Evolutionary conservation across 2,329 filamentous ascomycete genomes (phyloP).

Genomic region (Nakataea oryzae): DNA sequence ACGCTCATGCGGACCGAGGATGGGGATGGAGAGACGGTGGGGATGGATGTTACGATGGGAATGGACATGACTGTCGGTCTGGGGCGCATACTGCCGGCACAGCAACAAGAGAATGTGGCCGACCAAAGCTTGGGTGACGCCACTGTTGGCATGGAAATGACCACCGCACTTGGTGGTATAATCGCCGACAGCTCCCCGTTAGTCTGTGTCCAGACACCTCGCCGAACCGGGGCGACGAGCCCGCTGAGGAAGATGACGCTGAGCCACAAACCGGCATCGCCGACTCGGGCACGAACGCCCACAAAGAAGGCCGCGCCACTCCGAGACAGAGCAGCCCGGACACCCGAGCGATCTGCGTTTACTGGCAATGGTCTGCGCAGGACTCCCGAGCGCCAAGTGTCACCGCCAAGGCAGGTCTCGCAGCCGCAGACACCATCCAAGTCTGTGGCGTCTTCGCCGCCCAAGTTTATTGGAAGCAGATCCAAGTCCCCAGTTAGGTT

Average conservation of each 20-base stretch:
- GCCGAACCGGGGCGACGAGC: background rate
- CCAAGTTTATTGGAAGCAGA: constrained; percentile 12
- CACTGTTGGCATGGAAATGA: background rate
- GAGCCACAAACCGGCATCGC: constrained; percentile 16
- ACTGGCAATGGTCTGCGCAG: constrained; percentile 37
- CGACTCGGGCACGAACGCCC: constrained; percentile 28
- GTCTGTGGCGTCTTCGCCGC: constrained; percentile 9
- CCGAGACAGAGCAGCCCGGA: constrained; percentile 27
- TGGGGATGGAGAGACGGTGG: constrained; percentile 5
- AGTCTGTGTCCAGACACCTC: background rate
- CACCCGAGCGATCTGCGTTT: constrained; percentile 46
- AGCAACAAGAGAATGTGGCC: background rate
- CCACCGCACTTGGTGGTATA: background rate
- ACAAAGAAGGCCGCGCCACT: constrained; percentile 33
- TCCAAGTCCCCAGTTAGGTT: constrained; percentile 16
- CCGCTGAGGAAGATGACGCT: background rate
- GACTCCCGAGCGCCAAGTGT: constrained; percentile 27
- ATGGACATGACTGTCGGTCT: constrained; percentile 61
- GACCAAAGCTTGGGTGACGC: background rate
- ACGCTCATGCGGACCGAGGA: constrained; percentile 14
- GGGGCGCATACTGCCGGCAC: constrained; percentile 42
- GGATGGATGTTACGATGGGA: too few relatives aligned
- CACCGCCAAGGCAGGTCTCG: background rate
- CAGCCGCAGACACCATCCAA: constrained; percentile 6
- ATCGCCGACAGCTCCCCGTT: background rate